These are phyloP conservation scores for Penicillium angulare DNA, from an alignment of 495 filamentous ascomycete genomes.

Conservation along the genomic window DNA sequence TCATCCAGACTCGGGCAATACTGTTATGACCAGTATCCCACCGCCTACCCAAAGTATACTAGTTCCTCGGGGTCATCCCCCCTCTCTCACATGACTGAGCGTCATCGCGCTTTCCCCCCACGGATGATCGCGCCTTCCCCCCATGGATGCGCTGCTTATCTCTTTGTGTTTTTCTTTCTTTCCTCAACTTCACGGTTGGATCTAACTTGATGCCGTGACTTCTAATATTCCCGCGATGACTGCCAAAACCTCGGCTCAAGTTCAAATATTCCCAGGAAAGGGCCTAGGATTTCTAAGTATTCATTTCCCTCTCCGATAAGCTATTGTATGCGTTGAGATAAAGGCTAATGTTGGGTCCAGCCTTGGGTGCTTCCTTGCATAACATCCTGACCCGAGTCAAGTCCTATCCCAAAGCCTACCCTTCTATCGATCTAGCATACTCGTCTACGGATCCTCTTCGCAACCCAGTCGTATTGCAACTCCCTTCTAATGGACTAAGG, in stretches of 20 bases:
- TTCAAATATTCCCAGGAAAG: constrained; percentile 72
- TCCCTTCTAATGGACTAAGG: constrained; percentile 83
- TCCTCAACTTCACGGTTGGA: background rate
- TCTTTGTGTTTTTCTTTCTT: background rate
- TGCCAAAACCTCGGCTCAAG: constrained; percentile 40
- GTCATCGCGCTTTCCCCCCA: constrained; percentile 19
- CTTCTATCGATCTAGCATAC: constrained; percentile 78
- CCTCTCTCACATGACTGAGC: constrained; percentile 38
- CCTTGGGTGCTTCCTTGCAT: constrained; percentile 85
- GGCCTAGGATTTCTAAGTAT: constrained; percentile 77
- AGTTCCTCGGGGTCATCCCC: background rate
- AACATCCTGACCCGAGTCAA: constrained; percentile 83
- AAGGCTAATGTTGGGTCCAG: constrained; percentile 45
- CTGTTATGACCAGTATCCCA: constrained; percentile 16
- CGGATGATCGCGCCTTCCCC: constrained; percentile 4
- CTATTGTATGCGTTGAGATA: background rate
- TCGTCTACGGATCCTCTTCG: constrained; percentile 65
- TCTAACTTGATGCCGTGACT: background rate
- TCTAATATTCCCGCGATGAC: constrained; percentile 26
- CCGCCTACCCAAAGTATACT: background rate
- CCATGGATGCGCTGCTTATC: background rate
- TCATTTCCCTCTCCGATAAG: constrained; percentile 15
- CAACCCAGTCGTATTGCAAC: constrained; percentile 67
- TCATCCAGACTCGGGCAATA: background rate
- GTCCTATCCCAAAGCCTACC: constrained; percentile 75